Conservation (phyloP, 169 alveolate genomes). For the Theileria sp. region DNA sequence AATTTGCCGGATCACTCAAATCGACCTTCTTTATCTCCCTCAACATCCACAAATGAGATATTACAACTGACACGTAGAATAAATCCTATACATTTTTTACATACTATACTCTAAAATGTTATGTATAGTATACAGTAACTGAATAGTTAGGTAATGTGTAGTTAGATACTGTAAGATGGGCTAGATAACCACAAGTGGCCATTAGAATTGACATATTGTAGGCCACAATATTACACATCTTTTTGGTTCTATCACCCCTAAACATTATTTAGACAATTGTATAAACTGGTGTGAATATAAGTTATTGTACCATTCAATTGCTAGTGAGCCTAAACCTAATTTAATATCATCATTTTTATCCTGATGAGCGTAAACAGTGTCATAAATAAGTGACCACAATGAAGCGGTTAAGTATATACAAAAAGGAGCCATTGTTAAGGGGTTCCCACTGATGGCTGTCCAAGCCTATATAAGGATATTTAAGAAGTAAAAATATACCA, state of each 20-base stretch:
- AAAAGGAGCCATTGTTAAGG: constrained; percentile 63
- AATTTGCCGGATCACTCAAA: constrained; percentile 37
- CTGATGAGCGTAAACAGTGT: constrained; percentile 92
- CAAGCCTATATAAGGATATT: constrained; percentile 62
- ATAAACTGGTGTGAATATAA: constrained; percentile 18
- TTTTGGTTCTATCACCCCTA: constrained; percentile 62
- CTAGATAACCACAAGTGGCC: constrained; percentile 55
- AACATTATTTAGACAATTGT: constrained; percentile 51
- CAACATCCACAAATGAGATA: constrained; percentile 57
- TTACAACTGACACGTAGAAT: constrained; percentile 26
- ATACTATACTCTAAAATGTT: background rate
- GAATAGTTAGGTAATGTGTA: background rate
- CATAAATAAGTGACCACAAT: constrained; percentile 90
- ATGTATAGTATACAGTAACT: background rate
- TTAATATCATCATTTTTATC: constrained; percentile 85
- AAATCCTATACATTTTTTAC: constrained; percentile 11
- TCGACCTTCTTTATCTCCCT: constrained; percentile 38
- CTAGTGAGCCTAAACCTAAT: constrained; percentile 86
- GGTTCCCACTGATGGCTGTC: constrained; percentile 68
- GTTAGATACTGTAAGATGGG: constrained; percentile 29
- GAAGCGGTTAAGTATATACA: constrained; percentile 66
- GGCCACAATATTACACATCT: constrained; percentile 22
- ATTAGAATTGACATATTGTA: constrained; percentile 35
- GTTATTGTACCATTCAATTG: constrained; percentile 83
- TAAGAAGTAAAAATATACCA: constrained; percentile 47